Evolutionary conservation across 2,329 filamentous ascomycete species (phyloP).

Genomic region (Alternaria sp.): DNA sequence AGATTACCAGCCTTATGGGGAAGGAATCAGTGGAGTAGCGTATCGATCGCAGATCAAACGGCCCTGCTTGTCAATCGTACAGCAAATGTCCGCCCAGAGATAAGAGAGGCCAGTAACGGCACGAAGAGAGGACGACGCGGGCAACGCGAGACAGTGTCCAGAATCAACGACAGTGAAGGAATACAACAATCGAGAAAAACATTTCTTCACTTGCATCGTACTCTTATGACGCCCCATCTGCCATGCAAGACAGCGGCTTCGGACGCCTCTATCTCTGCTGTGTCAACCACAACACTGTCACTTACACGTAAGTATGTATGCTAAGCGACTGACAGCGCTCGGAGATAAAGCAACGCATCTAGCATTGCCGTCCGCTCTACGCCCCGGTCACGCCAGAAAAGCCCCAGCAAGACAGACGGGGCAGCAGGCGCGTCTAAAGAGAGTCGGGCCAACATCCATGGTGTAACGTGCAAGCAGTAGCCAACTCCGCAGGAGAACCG

Average conservation of each 20-base stretch:
- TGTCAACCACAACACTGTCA: conserved; percentile 3
- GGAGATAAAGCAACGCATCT: conserved; percentile 6
- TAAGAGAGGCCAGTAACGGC: conserved; percentile 1
- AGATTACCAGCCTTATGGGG: neutral
- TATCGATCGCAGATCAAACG: conserved; percentile 4
- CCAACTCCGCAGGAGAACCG: conserved; percentile 14
- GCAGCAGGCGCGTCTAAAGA: neutral
- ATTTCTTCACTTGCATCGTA: neutral
- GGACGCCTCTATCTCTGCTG: conserved; percentile 22
- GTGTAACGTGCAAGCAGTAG: neutral
- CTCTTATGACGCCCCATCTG: neutral
- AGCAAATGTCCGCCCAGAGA: conserved; percentile 5
- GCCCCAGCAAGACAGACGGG: neutral
- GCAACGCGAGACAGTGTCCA: neutral
- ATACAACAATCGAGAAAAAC: neutral
- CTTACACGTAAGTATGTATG: conserved; percentile 23
- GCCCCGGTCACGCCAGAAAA: conserved; percentile 1
- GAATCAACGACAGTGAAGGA: neutral
- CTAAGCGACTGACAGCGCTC: conserved; percentile 28
- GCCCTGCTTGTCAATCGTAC: neutral
- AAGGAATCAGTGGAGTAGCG: neutral
- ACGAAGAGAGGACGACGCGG: neutral
- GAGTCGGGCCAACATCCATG: neutral
- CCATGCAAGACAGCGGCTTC: neutral
- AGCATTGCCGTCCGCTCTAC: neutral